Conservation (phyloP, 2,329 filamentous ascomycete genomes). For the Periconia sp. region DNA sequence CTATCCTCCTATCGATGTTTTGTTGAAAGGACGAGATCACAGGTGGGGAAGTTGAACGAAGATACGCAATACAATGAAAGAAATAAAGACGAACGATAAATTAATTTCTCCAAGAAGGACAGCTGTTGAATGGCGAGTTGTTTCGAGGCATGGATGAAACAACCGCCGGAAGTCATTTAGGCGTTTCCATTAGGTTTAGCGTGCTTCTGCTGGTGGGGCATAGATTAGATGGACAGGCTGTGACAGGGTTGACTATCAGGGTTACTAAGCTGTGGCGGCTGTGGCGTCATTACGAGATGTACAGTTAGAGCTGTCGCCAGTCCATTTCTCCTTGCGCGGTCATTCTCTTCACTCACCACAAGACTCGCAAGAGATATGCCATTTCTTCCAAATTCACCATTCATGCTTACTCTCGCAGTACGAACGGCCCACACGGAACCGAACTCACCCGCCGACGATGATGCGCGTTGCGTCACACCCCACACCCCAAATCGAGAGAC, state of each 20-base stretch:
- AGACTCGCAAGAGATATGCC: conserved; percentile 21
- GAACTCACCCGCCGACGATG: conserved; percentile 4
- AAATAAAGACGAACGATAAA: conserved; percentile 3
- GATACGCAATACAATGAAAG: not conserved
- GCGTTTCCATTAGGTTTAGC: conserved; percentile 21
- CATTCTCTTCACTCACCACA: not conserved
- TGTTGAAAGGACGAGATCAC: not conserved
- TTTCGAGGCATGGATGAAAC: conserved; percentile 40
- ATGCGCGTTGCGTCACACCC: not conserved
- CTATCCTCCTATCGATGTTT: conserved; percentile 11
- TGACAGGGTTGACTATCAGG: too few relatives aligned
- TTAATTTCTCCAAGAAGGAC: conserved; percentile 27
- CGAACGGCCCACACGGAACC: conserved; percentile 18
- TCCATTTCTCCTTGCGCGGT: not conserved
- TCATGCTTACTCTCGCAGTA: conserved; percentile 27
- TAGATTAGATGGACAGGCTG: too few relatives aligned
- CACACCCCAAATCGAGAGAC: not conserved
- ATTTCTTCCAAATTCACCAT: conserved; percentile 20
- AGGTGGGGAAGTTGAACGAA: conserved; percentile 4
- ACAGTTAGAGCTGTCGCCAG: too few relatives aligned
- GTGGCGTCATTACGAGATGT: conserved; percentile 30
- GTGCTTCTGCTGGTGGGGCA: conserved; percentile 10
- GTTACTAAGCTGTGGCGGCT: conserved; percentile 1
- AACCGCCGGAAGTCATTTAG: conserved; percentile 26
- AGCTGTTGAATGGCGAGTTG: conserved; percentile 28